These are phyloP conservation scores for Rhynchosporium secalis DNA, from an alignment of 2,329 filamentous ascomycete genomes.

Conservation along the genomic window DNA sequence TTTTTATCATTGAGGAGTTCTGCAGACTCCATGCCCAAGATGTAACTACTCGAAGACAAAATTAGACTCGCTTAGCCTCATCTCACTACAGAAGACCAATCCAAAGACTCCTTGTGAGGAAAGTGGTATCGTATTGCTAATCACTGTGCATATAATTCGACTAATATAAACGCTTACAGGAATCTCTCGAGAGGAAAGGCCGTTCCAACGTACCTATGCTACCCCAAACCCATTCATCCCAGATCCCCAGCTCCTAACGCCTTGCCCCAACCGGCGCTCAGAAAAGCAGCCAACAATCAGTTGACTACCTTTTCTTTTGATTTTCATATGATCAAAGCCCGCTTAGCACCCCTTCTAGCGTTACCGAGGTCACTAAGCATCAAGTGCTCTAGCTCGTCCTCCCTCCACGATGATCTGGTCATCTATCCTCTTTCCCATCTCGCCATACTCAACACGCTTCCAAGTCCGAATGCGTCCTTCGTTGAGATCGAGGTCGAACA, in stretches of 20 bases:
- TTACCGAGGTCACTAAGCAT: neutral
- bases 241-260: slow-evolving; percentile 12
- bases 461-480: slow-evolving; percentile 86
- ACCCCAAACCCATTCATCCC: neutral
- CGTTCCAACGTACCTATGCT: slow-evolving; percentile 12
- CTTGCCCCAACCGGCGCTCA: slow-evolving; percentile 2
- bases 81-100: no score
- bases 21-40: no score
- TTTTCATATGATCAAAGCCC: neutral
- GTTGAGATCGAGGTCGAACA: slow-evolving; percentile 94
- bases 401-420: slow-evolving; percentile 67
- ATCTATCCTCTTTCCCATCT: slow-evolving; percentile 55
- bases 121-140: slow-evolving; percentile 15
- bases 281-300: neutral
- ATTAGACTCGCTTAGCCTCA: neutral
- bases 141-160: slow-evolving; percentile 6
- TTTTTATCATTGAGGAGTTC: no score
- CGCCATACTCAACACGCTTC: slow-evolving; percentile 78
- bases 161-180: slow-evolving; percentile 1
- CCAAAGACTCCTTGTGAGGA: neutral
- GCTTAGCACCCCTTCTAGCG: neutral
- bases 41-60: no score
- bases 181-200: slow-evolving; percentile 10
- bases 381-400: slow-evolving; percentile 41
- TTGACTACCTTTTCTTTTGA: neutral